Percentiles rank a stretch among this genome's conserved stretches.
Evolutionary conservation across 2,329 filamentous ascomycete species (phyloP).

Genomic region (Aspergillus amoenus): DNA sequence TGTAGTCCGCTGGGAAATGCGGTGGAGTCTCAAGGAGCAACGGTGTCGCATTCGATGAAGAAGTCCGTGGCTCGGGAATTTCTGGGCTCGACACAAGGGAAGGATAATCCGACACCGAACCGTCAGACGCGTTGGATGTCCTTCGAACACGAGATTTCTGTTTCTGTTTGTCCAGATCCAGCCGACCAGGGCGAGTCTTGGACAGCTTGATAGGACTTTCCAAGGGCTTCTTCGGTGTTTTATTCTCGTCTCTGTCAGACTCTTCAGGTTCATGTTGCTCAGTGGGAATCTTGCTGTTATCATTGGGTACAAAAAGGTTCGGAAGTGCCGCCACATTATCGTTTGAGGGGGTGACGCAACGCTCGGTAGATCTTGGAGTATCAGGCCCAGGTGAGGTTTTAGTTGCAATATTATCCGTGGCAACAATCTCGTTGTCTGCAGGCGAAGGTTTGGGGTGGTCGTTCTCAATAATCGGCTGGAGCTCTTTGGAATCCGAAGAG

Average conservation of each 20-base stretch:
- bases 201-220: slow-evolving; percentile 37
- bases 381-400: not conserved
- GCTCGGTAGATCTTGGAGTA: not conserved
- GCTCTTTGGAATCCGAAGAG: not conserved
- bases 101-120: slow-evolving; percentile 32
- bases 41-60: slow-evolving; percentile 28
- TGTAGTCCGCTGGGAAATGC: slow-evolving; percentile 20
- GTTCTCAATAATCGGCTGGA: not conserved
- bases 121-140: slow-evolving; percentile 31
- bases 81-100: slow-evolving; percentile 33
- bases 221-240: slow-evolving; percentile 24
- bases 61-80: slow-evolving; percentile 24
- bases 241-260: slow-evolving; percentile 6
- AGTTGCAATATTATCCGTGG: not conserved
- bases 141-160: slow-evolving; percentile 22
- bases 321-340: slow-evolving; percentile 1
- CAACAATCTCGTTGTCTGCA: not conserved
- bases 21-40: slow-evolving; percentile 25
- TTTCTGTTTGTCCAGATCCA: slow-evolving; percentile 21
- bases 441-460: not conserved
- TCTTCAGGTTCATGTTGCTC: not conserved
- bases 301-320: slow-evolving; percentile 4
- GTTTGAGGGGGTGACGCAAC: not conserved
- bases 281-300: not conserved
- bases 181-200: slow-evolving; percentile 22